Evolutionary conservation across 805 yeast genomes (phyloP), one percentile per base, ranked within the genome.

Genomic region (Metschnikowia kunwiensis): DNA sequence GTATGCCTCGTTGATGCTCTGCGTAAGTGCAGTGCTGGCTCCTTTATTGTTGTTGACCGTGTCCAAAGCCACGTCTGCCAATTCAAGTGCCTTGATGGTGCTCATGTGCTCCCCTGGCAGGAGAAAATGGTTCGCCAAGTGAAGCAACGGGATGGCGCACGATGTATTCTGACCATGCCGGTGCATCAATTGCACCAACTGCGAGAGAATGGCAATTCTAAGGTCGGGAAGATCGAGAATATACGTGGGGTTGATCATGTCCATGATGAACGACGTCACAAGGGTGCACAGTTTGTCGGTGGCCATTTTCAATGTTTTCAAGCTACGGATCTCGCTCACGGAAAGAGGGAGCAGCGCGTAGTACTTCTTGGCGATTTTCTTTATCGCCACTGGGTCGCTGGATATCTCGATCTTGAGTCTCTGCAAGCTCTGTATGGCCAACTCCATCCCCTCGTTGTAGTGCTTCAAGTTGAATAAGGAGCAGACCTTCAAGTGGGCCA

Each of bases 1-100:
- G 42, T 73, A 75, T 19, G 58, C 46, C 43, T 69, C 70, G 42
- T 71, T 70, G 7, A 72, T 61, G 16, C 50, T 51, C 37, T 63
- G 63, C 24, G 62, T 60, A 31, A 61, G 54, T 32, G 62, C 61
- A 14, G 63, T 47, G 6, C 68, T 55, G 1, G 65, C 53, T 2
- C 59, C 56, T 2, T 58, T 52, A 18, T 54, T 63, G 14, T 56
- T 29, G 10, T 58, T 63, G n/a, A 70, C 49, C 4, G 72, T 45
- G 9, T 49, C 47, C 22, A 72, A 51, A 1, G 74, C 73, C 13
- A 69, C 53, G 30, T 60, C 65, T 7, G 65, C 52, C 33, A 64
- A 63, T 41, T 72, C 78, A 17, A 58, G 51, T 0, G 76, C 70
- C 12, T 62, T 58, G 10, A 57, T 46, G 15, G 63, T 48, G n/a